Conservation (phyloP, 768 basidiomycete genomes). For the Rhizopogon salebrosus region DNA sequence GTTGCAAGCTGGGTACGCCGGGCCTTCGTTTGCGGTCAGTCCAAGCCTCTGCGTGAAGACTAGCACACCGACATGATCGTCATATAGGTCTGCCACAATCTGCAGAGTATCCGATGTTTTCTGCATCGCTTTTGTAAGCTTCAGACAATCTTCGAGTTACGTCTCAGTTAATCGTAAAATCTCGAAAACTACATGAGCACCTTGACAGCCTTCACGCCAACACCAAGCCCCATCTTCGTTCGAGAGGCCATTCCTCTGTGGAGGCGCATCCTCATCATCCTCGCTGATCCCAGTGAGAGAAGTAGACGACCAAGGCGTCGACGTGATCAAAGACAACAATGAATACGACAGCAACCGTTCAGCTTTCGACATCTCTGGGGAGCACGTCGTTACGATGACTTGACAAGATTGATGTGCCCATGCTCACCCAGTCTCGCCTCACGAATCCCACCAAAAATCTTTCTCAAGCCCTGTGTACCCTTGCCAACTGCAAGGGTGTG, state of each 20-base stretch:
- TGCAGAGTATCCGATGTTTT: conserved; percentile 70
- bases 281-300: conserved; percentile 43
- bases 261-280: conserved; percentile 37
- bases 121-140: conserved; percentile 73
- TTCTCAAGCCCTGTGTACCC: conserved; percentile 63
- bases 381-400: neutral
- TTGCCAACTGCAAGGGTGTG: conserved; percentile 64
- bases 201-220: conserved; percentile 75
- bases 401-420: neutral
- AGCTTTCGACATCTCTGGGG: conserved; percentile 72
- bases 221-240: conserved; percentile 82
- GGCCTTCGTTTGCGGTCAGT: conserved; percentile 42
- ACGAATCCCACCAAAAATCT: conserved; percentile 55
- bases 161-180: neutral
- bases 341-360: conserved; percentile 72
- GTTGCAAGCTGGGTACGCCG: conserved; percentile 65
- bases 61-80: conserved; percentile 58
- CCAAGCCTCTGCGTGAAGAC: neutral
- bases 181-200: conserved; percentile 27
- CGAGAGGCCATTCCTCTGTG: conserved; percentile 48
- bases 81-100: conserved; percentile 71
- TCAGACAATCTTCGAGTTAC: conserved; percentile 56
- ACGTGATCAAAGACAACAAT: conserved; percentile 68
- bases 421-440: conserved; percentile 62
- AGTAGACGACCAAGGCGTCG: conserved; percentile 51